Evolutionary conservation across 1,139 yeast species (phyloP).

Genomic region (Taiozyma onychis): DNA sequence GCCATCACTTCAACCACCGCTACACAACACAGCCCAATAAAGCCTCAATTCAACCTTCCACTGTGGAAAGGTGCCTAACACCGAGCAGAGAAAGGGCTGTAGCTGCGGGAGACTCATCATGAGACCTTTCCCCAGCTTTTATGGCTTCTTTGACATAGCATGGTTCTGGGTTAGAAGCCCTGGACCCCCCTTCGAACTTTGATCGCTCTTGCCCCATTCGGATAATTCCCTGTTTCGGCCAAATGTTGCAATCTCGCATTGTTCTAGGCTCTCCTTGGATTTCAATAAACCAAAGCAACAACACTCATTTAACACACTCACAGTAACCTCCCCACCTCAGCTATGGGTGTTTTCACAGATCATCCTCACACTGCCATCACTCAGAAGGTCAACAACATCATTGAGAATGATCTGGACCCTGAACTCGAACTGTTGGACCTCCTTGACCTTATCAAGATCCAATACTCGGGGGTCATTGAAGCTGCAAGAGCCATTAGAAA

Average conservation of each 20-base stretch:
- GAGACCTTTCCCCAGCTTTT: background rate
- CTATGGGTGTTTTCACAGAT: constrained; percentile 44
- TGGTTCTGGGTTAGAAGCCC: background rate
- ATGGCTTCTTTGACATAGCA: no score
- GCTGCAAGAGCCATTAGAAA: constrained; percentile 90
- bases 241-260: background rate
- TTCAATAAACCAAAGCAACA: no score
- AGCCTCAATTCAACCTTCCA: no score
- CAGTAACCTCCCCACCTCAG: background rate
- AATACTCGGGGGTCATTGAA: constrained; percentile 50
- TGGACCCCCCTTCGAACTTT: background rate
- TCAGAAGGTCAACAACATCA: constrained; percentile 41
- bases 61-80: no score
- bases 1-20: no score
- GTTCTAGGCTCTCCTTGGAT: background rate
- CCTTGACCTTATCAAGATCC: constrained; percentile 27
- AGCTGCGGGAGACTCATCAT: no score
- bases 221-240: background rate
- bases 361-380: constrained; percentile 54
- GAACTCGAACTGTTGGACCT: constrained; percentile 36
- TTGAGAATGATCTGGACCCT: constrained; percentile 34
- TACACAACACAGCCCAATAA: no score
- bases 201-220: background rate
- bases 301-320: no score
- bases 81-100: no score